Base-by-base conservation (phyloP, 371 early-diverging fungal genomes). In the Coemansia sp. region DNA sequence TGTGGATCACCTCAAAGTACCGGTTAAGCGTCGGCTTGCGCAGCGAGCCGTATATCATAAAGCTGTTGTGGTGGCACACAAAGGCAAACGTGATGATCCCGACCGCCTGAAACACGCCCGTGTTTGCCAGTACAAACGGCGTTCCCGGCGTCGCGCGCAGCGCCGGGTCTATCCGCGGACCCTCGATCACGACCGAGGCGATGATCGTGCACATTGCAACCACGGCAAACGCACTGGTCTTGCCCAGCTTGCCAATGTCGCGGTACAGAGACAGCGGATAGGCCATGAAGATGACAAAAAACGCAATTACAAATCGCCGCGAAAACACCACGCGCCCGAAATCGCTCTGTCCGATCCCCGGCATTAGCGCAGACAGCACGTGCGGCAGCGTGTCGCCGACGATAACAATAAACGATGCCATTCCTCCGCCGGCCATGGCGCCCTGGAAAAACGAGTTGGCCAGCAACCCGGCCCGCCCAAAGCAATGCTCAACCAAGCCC, bases 1-100 rank as follows among this genome's bases (percentile, higher is more conserved):
- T 81, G 68, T 88, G 90, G 0, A 90, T 87, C 4, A 91, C 89
- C 1, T 77, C 70, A 35, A 85, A 87, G 72, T 88, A 89, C 26
- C 91, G 86, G 61, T 90, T 87, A 30, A 90, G 63, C 45, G 86
- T 84, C 1, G 91, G 92, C 55, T 86, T 87, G 43, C 85, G 82
- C 50, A 92, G 71, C 1, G 92, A 86, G 14, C 87, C 88, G 77
- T 88, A 88, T 42, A 90, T 92, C 61, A 90, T 70, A 60, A 92
- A 89, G 39, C 87, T 87, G 72, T 90, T 92, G 75, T 92, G 92
- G 69, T 92, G 91, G 63, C 91, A 92, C 13, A 92, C 92, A 78
- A 91, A 90, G 1, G 92, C 92, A 81, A 92, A 92, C 62, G 90
- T 88, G 20, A 92, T 90, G 7, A 92, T 89, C 5, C 89, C 91